Evolutionary conservation across 2,329 filamentous ascomycete genomes (phyloP).

Genomic region (Aspergillus glaucus): DNA sequence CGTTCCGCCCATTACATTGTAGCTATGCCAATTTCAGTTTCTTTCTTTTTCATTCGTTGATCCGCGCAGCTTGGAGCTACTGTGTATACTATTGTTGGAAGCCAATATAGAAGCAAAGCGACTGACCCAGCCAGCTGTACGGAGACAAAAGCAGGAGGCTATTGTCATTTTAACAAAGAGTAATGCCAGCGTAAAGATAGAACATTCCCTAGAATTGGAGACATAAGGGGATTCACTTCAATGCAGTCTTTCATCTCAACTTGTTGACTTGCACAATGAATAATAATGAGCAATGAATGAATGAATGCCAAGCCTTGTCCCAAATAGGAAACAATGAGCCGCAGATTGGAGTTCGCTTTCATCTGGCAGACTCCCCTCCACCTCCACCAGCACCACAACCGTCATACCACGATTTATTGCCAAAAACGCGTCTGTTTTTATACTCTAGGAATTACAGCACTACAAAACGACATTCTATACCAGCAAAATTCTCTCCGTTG

Average conservation of each 20-base stretch:
- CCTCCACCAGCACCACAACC: not conserved
- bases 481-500: not conserved
- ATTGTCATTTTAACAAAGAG: not conserved
- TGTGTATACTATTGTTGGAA: conserved; percentile 2
- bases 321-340: not conserved
- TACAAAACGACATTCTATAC: too few species aligned
- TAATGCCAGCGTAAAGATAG: too few species aligned
- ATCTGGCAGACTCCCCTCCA: not conserved
- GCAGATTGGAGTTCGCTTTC: not conserved
- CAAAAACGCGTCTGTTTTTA: too few species aligned
- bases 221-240: too few species aligned
- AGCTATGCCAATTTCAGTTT: not conserved
- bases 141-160: not conserved
- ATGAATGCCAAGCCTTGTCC: not conserved
- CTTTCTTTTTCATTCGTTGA: not conserved
- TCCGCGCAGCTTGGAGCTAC: not conserved
- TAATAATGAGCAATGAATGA: not conserved
- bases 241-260: too few species aligned
- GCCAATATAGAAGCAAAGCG: conserved; percentile 1
- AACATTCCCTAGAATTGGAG: too few species aligned
- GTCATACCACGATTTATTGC: not conserved
- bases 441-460: too few species aligned
- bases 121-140: not conserved
- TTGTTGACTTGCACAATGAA: too few species aligned
- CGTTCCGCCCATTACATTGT: not conserved